Conservation (phyloP, 352 stramenopile species). For the Phytopythium ostracodes region DNA sequence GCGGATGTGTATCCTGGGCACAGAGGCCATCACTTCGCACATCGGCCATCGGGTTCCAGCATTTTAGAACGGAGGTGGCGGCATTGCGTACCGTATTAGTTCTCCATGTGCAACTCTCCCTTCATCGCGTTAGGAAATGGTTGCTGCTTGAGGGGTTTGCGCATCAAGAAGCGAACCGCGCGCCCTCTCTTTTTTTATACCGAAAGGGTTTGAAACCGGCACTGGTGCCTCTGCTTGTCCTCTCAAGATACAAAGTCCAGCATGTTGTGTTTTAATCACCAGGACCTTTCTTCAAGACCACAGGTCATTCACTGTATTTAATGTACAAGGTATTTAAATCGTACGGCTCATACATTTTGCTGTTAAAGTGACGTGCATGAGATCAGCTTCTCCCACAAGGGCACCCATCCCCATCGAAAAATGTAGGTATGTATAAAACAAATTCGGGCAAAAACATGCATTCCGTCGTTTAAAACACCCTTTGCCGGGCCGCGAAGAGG, state of each 20-base stretch:
- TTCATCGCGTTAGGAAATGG: neutral
- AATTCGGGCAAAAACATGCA: neutral
- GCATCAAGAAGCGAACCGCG: neutral
- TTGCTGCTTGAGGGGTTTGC: neutral
- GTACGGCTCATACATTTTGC: neutral
- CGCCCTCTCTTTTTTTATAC: slow-evolving; percentile 18
- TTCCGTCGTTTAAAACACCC: neutral
- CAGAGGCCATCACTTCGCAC: too few species aligned
- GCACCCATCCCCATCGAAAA: neutral
- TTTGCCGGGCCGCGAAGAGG: too few species aligned
- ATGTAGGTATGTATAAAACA: neutral
- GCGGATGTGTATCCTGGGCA: too few species aligned
- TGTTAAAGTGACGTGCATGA: neutral
- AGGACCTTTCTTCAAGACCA: neutral
- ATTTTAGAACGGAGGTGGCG: too few species aligned
- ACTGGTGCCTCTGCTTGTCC: neutral
- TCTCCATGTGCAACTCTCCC: neutral
- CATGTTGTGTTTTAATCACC: neutral
- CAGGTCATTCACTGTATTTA: neutral
- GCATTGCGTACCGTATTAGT: neutral
- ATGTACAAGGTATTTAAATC: neutral
- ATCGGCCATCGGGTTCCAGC: too few species aligned
- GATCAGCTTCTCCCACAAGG: neutral
- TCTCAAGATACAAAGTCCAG: neutral
- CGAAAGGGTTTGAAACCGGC: slow-evolving; percentile 32